Base-by-base conservation (phyloP, 345 rosid genomes). In the Rhodomyrtus tomentosa region DNA sequence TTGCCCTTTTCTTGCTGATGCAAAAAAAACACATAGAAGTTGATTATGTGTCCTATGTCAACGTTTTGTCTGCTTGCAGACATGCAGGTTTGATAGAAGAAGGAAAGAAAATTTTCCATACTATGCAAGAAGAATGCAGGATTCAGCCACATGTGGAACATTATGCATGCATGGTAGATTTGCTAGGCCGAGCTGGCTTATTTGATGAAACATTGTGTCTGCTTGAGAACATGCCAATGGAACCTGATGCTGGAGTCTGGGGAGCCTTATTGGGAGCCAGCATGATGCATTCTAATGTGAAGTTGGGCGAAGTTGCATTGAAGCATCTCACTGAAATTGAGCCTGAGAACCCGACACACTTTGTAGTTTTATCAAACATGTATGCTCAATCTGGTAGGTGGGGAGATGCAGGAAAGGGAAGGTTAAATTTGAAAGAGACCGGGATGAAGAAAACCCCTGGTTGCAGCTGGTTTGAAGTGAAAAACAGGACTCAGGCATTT, bases 111-210 rank as follows among this genome's bases (percentile, higher is more conserved):
- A 40, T 92, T 15, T 92, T 92, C 84, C 74, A 86, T 58, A 89
- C 87, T 29, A 93, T 93, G 92, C 55, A 80, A 42, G 89, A 92
- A 83, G 83, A 49, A 79, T 87, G 86, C 84, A 76, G 85, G 84
- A 79, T 91, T 32, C 62, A 87, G 84, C 89, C 90, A 5, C 85
- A 89, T 80, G 85, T 84, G 12, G 91, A 91, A 79, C 95, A 92
- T 32, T 92, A 91, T 13, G 92, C 96, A 18, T 92, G 95, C 68
- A 91, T 92, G 91, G 92, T 92, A 68, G 96, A 93, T 89, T 84
- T 92, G 25, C 85, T 93, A 82, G 94, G 94, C 82, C 94, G 93
- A 83, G 90, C 92, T 85, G 93, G 95, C 62, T 87, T 91, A 85
- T 89, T 91, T 74, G 91, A 81, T 80, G 94, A 91, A 83, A 87